These are phyloP conservation scores for Aspergillus aculeatinus DNA, from an alignment of 2,329 filamentous ascomycete species.

Conservation along the genomic window DNA sequence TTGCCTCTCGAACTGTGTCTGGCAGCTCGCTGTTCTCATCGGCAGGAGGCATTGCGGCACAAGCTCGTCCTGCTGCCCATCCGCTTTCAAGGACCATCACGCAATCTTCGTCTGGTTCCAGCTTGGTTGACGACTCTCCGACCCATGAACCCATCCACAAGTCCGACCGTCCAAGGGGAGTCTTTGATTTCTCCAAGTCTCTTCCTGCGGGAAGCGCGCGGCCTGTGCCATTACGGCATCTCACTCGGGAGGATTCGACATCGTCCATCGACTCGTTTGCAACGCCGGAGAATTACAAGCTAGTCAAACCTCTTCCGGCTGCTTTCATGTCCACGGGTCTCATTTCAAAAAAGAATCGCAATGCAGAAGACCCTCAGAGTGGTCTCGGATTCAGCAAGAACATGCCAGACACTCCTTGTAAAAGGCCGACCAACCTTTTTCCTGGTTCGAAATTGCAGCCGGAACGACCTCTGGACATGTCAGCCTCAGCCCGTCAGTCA, in stretches of 20 bases:
- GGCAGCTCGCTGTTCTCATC: slow-evolving; percentile 43
- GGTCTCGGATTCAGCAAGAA: slow-evolving; percentile 57
- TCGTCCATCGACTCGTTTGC: slow-evolving; percentile 59
- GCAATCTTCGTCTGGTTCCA: slow-evolving; percentile 81
- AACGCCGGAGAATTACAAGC: slow-evolving; percentile 74
- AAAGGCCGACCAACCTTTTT: slow-evolving; percentile 72
- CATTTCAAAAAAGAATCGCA: slow-evolving; percentile 89
- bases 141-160: slow-evolving; percentile 60
- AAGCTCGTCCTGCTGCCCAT: slow-evolving; percentile 58
- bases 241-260: slow-evolving; percentile 51
- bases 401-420: slow-evolving; percentile 95
- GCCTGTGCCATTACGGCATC: slow-evolving; percentile 45
- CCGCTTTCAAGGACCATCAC: slow-evolving; percentile 84
- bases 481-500: slow-evolving; percentile 65
- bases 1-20: slow-evolving; percentile 62
- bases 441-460: slow-evolving; percentile 56
- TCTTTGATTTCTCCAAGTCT: slow-evolving; percentile 69
- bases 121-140: slow-evolving; percentile 69
- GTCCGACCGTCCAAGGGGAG: slow-evolving; percentile 53
- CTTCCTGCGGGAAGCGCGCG: slow-evolving; percentile 66
- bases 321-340: slow-evolving; percentile 94
- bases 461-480: slow-evolving; percentile 61
- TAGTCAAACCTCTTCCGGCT: slow-evolving; percentile 71
- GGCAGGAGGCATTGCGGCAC: slow-evolving; percentile 31
- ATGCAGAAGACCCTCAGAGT: slow-evolving; percentile 65